Evolutionary conservation across 345 rosid species (phyloP).

Genomic region (Dipteronia dyeriana): DNA sequence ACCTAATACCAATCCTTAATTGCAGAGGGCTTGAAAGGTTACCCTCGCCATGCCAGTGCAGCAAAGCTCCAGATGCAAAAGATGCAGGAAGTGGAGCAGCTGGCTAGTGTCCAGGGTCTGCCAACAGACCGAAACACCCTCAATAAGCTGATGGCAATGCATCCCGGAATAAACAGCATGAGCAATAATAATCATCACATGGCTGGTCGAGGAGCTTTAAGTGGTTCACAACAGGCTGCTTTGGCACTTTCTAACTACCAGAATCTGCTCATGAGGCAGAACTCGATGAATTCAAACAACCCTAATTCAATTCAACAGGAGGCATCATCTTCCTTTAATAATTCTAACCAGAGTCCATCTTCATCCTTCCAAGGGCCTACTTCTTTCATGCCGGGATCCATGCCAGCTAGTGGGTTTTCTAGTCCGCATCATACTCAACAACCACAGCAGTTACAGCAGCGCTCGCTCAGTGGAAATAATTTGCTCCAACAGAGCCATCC

Average conservation of each 20-base stretch:
- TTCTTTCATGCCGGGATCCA: constrained; percentile 51
- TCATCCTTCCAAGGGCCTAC: constrained; percentile 64
- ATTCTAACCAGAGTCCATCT: constrained; percentile 62
- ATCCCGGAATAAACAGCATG: constrained; percentile 58
- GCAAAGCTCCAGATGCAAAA: constrained; percentile 78
- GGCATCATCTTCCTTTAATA: constrained; percentile 53
- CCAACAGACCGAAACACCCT: constrained; percentile 79
- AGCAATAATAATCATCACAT: constrained; percentile 50
- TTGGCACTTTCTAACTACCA: constrained; percentile 77
- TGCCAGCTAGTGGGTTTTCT: constrained; percentile 48
- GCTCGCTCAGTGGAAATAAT: constrained; percentile 42
- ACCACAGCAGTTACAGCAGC: constrained; percentile 57
- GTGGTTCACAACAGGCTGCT: constrained; percentile 83
- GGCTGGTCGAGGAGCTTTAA: constrained; percentile 59
- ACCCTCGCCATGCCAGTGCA: constrained; percentile 54
- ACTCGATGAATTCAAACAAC: constrained; percentile 72
- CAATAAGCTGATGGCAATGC: constrained; percentile 75
- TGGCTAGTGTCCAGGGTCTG: constrained; percentile 70
- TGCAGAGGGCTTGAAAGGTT: constrained; percentile 92
- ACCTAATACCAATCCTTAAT: constrained; percentile 5
- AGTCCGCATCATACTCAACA: constrained; percentile 49
- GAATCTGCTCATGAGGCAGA: constrained; percentile 73
- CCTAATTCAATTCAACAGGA: constrained; percentile 64
- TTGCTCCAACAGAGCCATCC: constrained; percentile 53
- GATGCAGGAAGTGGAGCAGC: constrained; percentile 88